Conservation (phyloP, 2,329 filamentous ascomycete genomes). For the Bipolaris gigantea region DNA sequence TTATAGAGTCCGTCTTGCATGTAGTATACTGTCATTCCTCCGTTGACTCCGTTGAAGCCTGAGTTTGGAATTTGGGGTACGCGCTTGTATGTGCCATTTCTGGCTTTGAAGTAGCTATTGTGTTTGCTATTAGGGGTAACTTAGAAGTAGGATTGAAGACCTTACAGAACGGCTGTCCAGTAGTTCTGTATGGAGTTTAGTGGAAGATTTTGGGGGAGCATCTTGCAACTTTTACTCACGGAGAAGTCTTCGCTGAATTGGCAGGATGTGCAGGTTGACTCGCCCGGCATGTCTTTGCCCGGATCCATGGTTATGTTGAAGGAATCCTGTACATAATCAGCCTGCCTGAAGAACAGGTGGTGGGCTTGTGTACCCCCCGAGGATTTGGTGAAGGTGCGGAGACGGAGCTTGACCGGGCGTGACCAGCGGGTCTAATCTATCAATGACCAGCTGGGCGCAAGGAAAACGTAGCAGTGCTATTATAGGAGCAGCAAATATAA, state of each 20-base stretch:
- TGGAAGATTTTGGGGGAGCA: background rate
- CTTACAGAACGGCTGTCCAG: constrained; percentile 36
- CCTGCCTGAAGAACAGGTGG: background rate
- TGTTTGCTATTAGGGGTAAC: background rate
- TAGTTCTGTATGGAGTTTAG: constrained; percentile 26
- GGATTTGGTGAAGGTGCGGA: constrained; percentile 31
- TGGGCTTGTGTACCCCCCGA: constrained; percentile 19
- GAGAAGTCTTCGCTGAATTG: constrained; percentile 36
- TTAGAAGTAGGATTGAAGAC: background rate
- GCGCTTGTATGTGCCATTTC: constrained; percentile 33
- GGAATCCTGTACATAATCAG: constrained; percentile 15
- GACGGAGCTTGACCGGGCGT: constrained; percentile 28
- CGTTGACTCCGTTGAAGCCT: constrained; percentile 31
- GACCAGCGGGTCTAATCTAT: constrained; percentile 30
- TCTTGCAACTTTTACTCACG: constrained; percentile 1
- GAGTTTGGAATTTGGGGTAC: constrained; percentile 31
- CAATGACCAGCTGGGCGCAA: constrained; percentile 30
- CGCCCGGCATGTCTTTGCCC: constrained; percentile 22
- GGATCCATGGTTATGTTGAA: constrained; percentile 33
- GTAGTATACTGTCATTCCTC: constrained; percentile 37
- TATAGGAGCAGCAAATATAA: constrained; percentile 21
- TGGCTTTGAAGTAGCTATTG: constrained; percentile 26
- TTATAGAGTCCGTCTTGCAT: constrained; percentile 35
- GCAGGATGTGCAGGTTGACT: constrained; percentile 33
- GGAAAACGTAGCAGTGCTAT: constrained; percentile 29